Base-by-base conservation (phyloP, 257 asterid species). In the Solanum rostratum region DNA sequence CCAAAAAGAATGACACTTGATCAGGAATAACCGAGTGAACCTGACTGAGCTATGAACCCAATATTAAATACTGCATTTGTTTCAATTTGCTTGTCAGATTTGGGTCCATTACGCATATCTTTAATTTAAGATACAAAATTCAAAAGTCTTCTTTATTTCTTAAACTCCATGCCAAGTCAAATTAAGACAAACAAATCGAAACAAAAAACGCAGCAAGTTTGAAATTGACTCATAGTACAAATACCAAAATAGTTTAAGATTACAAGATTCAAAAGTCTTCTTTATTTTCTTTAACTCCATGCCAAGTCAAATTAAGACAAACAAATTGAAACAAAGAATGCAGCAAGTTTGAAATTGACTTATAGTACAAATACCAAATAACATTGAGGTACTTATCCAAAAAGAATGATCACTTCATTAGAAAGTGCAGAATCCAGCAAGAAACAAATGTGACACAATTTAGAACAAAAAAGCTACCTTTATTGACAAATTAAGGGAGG, bases 401-500 rank as follows among this genome's bases (percentile, higher is more conserved):
- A 50, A 76, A 50, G 63, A 76, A 76, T 10, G 27, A 76, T 50
- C 62, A 50, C 63, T 76, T 49, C 45, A 50, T 76, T 76, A 27
- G 60, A 24, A 76, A 76, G 11, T 49, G 59, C 45, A 76, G 63
- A 76, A 76, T 76, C 82, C 27, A 76, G 63, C 18, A 76, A 76
- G 63, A 76, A 76, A 43, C 45, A 27, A 76, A 55, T 55, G 71
- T 33, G 24, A 57, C 54, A 80, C n/a, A 57, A 39, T 13, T 11
- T 33, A 22, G 88, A 37, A 74, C 18, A 85, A 84, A 85, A 59
- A 57, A 33, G 39, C 87, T 87, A 93, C 98, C 98, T 94, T 95
- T 85, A 94, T 94, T 10, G 97, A 91, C 93, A 92, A 89, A 91
- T 92, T 93, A 84, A 95, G 89, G 86, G 99, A 88, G 85, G 95